Evolutionary conservation across 2,329 filamentous ascomycete species (phyloP).

Genomic region (Fusarium penzigii): DNA sequence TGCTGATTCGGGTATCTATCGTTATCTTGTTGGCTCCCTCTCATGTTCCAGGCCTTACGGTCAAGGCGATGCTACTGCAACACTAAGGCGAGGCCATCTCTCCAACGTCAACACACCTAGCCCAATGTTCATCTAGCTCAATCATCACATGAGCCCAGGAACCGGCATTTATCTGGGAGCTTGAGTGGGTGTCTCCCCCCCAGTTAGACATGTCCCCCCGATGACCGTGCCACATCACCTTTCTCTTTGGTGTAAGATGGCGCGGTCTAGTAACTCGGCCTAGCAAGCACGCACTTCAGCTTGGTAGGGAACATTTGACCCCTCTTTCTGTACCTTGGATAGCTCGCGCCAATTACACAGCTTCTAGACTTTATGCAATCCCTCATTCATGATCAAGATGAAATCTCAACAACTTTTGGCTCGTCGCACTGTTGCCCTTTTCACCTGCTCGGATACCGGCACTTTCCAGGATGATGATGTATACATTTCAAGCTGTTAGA

Average conservation of each 20-base stretch:
- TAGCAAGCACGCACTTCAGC: constrained; percentile 3
- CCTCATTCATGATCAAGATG: too few relatives aligned
- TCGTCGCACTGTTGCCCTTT: too few relatives aligned
- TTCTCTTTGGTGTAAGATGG: neutral
- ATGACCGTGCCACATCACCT: neutral
- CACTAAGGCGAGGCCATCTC: neutral
- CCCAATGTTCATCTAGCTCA: constrained; percentile 10
- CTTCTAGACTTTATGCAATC: too few relatives aligned
- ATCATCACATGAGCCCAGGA: neutral
- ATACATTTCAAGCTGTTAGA: neutral
- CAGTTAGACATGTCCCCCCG: neutral
- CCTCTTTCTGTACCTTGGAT: constrained; percentile 1
- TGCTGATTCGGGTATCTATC: neutral
- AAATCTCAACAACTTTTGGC: too few relatives aligned
- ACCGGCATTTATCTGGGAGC: neutral
- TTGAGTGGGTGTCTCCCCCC: neutral
- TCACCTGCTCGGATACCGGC: too few relatives aligned
- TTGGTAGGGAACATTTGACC: constrained; percentile 2
- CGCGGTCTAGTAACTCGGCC: constrained; percentile 8
- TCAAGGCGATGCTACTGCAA: neutral
- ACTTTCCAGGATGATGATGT: too few relatives aligned
- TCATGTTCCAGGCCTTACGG: neutral
- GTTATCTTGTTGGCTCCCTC: constrained; percentile 12
- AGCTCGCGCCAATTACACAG: constrained; percentile 1
- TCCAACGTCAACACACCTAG: neutral